These are phyloP conservation scores for Candida maltosa DNA, from an alignment of 805 yeast species.

Conservation along the genomic window DNA sequence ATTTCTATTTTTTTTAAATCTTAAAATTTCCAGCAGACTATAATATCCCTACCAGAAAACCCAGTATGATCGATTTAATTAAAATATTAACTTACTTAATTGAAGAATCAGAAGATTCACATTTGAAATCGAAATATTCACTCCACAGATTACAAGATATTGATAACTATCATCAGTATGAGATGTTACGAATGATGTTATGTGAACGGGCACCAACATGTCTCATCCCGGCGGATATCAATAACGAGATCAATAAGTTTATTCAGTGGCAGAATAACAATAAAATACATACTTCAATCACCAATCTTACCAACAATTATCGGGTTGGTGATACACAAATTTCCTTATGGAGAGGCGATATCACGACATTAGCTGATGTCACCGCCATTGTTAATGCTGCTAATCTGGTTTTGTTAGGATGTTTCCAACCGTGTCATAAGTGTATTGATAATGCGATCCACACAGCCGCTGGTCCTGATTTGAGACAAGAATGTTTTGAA, in stretches of 20 bases:
- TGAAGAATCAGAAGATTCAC: neutral
- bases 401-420: slow-evolving; percentile 4
- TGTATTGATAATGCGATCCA: slow-evolving; percentile 8
- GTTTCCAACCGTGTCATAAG: slow-evolving; percentile 7
- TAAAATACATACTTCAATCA: neutral
- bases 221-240: slow-evolving; percentile 1
- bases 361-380: slow-evolving; percentile 3
- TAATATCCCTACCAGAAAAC: too few relatives aligned
- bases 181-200: slow-evolving; percentile 2
- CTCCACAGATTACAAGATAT: slow-evolving; percentile 1
- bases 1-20: too few relatives aligned
- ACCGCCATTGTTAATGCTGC: slow-evolving; percentile 7
- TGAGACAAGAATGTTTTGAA: slow-evolving; percentile 4
- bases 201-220: slow-evolving; percentile 3
- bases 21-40: too few relatives aligned
- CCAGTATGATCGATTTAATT: slow-evolving; percentile 1
- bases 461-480: slow-evolving; percentile 5
- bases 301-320: neutral
- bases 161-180: slow-evolving; percentile 3
- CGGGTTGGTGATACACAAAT: neutral
- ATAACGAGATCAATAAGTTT: slow-evolving; percentile 1
- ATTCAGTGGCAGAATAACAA: slow-evolving; percentile 1
- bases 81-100: neutral
- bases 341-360: slow-evolving; percentile 7
- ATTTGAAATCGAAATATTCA: slow-evolving; percentile 1